A percentile compares a stretch with the other conserved stretches of the same genome.
phyloP scores from a whole-genome alignment of 176 grass and related monocot genomes.

The Zea luxurians region DNA sequence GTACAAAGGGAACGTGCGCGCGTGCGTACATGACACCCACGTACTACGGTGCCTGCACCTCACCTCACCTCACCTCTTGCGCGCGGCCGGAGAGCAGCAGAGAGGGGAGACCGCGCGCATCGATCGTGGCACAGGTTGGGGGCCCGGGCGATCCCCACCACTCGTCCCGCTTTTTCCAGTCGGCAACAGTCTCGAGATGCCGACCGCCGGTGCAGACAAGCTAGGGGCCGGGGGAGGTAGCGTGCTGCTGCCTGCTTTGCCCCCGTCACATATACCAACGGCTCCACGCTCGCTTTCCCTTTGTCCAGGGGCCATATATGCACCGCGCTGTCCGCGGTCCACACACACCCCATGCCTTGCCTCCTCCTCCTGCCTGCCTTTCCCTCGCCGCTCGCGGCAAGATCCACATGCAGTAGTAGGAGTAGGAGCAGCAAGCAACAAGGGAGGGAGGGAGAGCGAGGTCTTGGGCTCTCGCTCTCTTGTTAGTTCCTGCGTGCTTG shows the following conservation, averaged over 20 bases:
- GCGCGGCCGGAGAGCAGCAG: too few relatives aligned
- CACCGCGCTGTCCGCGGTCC: constrained; percentile 6
- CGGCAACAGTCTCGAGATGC: constrained; percentile 45
- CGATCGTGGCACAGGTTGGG: constrained; percentile 53
- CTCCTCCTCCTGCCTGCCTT: constrained; percentile 15
- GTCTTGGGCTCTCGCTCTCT: too few relatives aligned
- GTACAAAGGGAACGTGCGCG: not conserved
- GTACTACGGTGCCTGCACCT: not conserved
- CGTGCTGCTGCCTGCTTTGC: too few relatives aligned
- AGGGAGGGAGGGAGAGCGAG: too few relatives aligned
- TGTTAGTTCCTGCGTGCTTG: not conserved
- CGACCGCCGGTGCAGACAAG: not conserved
- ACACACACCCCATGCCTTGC: constrained; percentile 12
- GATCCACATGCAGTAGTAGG: constrained; percentile 47
- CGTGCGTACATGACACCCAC: not conserved
- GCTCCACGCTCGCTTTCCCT: not conserved
- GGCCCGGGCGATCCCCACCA: constrained; percentile 38
- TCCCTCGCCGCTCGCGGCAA: constrained; percentile 53
- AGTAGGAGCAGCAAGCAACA: too few relatives aligned
- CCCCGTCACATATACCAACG: constrained; percentile 9
- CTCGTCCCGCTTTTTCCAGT: constrained; percentile 35
- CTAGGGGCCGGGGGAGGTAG: too few relatives aligned
- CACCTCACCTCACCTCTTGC: too few relatives aligned
- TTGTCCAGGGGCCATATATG: constrained; percentile 19
- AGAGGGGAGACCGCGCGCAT: constrained; percentile 36